These are phyloP conservation scores for Aureobasidium mangrovei DNA, from an alignment of 2,329 filamentous ascomycete genomes.

Conservation along the genomic window DNA sequence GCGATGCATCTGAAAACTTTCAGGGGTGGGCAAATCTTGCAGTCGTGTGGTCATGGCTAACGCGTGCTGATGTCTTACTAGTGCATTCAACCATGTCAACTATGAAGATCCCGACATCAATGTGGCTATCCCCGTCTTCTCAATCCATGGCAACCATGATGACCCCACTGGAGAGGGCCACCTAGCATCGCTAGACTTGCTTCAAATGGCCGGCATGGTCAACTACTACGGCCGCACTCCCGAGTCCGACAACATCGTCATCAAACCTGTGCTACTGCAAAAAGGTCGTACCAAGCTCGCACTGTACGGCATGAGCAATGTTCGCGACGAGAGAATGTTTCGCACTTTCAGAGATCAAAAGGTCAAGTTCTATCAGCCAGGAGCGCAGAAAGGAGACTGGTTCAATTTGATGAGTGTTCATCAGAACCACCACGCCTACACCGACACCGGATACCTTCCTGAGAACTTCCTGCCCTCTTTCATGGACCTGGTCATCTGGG, in stretches of 20 bases:
- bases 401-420: conserved; percentile 95
- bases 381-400: conserved; percentile 75
- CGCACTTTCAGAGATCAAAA: conserved; percentile 87
- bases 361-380: conserved; percentile 86
- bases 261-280: conserved; percentile 86
- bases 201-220: conserved; percentile 82
- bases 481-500: conserved; percentile 88
- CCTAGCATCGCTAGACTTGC: conserved; percentile 78
- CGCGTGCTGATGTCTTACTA: conserved; percentile 15
- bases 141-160: conserved; percentile 97
- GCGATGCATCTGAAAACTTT: conserved; percentile 86
- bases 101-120: conserved; percentile 98
- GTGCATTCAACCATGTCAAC: conserved; percentile 85
- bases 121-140: conserved; percentile 92
- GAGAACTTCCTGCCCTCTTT: conserved; percentile 89
- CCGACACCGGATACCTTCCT: conserved; percentile 84
- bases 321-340: conserved; percentile 89
- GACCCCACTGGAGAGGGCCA: conserved; percentile 96
- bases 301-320: conserved; percentile 89
- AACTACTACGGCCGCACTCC: conserved; percentile 94
- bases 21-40: conserved; percentile 42
- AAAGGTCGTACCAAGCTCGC: conserved; percentile 91
- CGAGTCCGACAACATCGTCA: conserved; percentile 84
- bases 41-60: conserved; percentile 15
- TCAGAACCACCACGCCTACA: conserved; percentile 91